Base-by-base conservation (phyloP, 2,329 filamentous ascomycete genomes). In the Aspergillus sp. region DNA sequence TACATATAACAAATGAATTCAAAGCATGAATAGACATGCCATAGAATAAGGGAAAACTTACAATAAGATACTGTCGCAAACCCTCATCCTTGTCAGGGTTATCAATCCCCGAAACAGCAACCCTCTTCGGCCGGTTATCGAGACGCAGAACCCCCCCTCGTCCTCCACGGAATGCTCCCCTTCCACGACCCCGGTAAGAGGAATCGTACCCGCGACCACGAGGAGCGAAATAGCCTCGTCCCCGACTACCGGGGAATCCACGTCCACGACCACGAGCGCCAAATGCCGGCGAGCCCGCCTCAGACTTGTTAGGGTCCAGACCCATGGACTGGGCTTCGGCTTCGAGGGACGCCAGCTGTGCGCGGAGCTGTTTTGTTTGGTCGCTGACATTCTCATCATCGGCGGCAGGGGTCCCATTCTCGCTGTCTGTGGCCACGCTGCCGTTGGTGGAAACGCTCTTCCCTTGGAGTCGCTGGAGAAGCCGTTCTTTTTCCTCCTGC, bases 101-200 rank as follows among this genome's bases (percentile, higher is more conserved):
- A 54, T 67, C 67, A 29, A 77, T 70, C 5, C 70, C 75, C 4
- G 69, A 67, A 27, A 82, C 68, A 26, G 71, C 71, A 40, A 82
- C 67, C 43, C 74, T 71, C 53, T 72, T 74, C 3, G 79, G 76
- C 28, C 79, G 68, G 53, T 81, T 81, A 56, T 82, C 79, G 4
- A 82, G 67, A 51, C 77, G 70, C 55, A 75, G 72, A 10, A 79
- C 76, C 46, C 72, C 73, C 30, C 75, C 73, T 26, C 19, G 12
- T 28, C 71, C 71, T 12, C 67, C 63, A 33, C 67, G 63, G 41
- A 59, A 56, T 32, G 61, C 62, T 44, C 68, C 69, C 43, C 70
- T 69, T 3, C 73, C 74, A 41, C 71, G 68, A 56, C 66, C 67
- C 30, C 61, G 61, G 51, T 58, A 71, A 7, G 63, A 61, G 29